Evolutionary conservation across 371 early-diverging fungal genomes (phyloP), one percentile per base, ranked within the genome.

Genomic region (Mucor ambiguus): DNA sequence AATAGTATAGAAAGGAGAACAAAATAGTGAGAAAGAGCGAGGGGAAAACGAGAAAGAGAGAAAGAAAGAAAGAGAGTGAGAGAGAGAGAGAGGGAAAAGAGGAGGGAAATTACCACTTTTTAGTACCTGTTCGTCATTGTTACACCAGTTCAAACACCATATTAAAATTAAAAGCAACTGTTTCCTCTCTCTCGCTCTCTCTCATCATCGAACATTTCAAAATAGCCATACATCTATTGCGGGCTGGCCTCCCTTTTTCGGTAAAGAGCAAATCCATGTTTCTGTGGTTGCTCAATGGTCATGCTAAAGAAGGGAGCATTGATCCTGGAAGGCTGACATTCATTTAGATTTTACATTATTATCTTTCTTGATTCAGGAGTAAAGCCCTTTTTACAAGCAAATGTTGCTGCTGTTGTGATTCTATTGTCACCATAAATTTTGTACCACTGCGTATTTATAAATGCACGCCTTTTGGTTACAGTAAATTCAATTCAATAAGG

Each of bases 81-180:
- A 33, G 26, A 64, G 35, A 57, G 35, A 44, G 38, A 43, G 58
- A 55, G 29, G n/a, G 58, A 56, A 57, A 32, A 58, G 16, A 18
- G 22, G 35, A 14, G 49, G 24, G 22, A 26, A 49, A 26, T 12
- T 32, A n/a, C 16, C 14, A 37, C 49, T 22, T 24, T 49, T 49
- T 49, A 49, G 26, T 26, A 49, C 49, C 49, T 49, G 49, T 49
- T 58, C 58, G 58, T 58, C 38, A 58, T 58, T 30, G 58, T 58
- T 37, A 58, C 58, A 58, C 58, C 35, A 49, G 24, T 49, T 24
- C 49, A 49, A 49, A 10, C 22, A 49, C 26, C 49, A 49, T 12
- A 49, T 49, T 49, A 24, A 49, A 44, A 49, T 49, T 49, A 49
- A 49, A 49, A 49, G 4, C 44, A 44, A 49, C 49, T 14, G 22